Conservation (phyloP, 1,284 basidiomycete genomes). For the Xerocomus minutiporus region DNA sequence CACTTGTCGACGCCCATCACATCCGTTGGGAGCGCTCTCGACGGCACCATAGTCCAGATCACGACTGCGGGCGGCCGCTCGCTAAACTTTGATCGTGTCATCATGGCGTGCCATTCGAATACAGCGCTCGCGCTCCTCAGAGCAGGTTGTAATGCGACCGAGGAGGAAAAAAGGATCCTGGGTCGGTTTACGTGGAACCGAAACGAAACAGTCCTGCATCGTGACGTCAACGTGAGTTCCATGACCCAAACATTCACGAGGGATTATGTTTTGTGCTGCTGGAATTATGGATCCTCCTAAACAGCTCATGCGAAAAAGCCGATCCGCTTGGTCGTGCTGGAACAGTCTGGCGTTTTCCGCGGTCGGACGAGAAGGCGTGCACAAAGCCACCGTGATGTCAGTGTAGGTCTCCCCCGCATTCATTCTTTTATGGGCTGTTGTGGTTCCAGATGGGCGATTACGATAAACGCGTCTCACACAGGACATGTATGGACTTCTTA, state of each 20-base stretch:
- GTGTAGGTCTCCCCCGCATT: neutral
- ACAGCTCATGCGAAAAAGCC: too few species aligned
- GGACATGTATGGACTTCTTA: constrained; percentile 38
- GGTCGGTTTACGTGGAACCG: too few species aligned
- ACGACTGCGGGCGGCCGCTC: too few species aligned
- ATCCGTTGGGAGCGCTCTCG: too few species aligned
- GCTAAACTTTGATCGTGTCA: constrained; percentile 18
- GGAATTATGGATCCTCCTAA: too few species aligned
- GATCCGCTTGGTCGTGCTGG: too few species aligned
- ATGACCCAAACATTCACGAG: constrained; percentile 34
- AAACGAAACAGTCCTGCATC: constrained; percentile 54
- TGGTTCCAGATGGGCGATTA: neutral
- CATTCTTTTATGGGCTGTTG: neutral
- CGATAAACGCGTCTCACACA: constrained; percentile 15
- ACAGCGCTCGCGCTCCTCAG: constrained; percentile 39
- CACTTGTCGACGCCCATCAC: too few species aligned
- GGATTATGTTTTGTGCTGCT: neutral
- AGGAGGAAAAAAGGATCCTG: constrained; percentile 25
- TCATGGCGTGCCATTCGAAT: constrained; percentile 77
- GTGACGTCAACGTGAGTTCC: constrained; percentile 62
- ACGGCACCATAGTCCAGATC: too few species aligned
- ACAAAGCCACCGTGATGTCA: neutral
- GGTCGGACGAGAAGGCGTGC: constrained; percentile 19
- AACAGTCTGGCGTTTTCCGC: constrained; percentile 30
- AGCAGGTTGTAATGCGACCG: too few species aligned